A percentile compares a stretch with the other conserved stretches of the same genome.
These are phyloP conservation scores for Citrullus amarus DNA, from an alignment of 306 rosid species.

Conservation along the genomic window DNA sequence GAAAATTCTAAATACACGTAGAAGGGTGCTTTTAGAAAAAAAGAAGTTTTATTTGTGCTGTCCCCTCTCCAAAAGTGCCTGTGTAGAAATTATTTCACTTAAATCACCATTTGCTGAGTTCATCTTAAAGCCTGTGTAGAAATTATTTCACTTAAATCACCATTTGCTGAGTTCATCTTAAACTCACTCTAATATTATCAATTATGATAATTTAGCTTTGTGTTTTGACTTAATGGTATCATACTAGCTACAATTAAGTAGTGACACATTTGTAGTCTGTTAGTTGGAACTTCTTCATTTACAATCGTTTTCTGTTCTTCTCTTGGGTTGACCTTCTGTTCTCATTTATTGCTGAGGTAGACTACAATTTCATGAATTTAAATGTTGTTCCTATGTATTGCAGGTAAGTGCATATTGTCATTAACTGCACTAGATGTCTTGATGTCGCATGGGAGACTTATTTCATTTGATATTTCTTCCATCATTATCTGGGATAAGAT, in stretches of 20 bases:
- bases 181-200: not conserved
- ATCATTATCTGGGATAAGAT: not conserved
- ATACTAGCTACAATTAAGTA: not conserved
- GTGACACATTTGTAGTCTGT: not conserved
- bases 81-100: not conserved
- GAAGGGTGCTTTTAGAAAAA: not conserved
- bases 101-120: not conserved
- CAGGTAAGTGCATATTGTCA: not conserved
- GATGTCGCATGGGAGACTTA: not conserved
- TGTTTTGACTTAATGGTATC: not conserved
- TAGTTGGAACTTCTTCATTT: not conserved
- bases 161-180: not conserved
- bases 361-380: not conserved
- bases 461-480: not conserved
- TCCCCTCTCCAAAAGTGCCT: no score
- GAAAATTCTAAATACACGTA: not conserved
- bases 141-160: not conserved
- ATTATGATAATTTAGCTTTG: not conserved
- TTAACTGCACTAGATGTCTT: not conserved
- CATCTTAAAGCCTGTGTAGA: not conserved
- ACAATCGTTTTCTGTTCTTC: not conserved
- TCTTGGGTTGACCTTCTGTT: not conserved
- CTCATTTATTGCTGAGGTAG: not conserved
- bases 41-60: not conserved
- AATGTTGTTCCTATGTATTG: not conserved